Conservation (phyloP, 1,284 basidiomycete species). For the Pterulicium gracile region DNA sequence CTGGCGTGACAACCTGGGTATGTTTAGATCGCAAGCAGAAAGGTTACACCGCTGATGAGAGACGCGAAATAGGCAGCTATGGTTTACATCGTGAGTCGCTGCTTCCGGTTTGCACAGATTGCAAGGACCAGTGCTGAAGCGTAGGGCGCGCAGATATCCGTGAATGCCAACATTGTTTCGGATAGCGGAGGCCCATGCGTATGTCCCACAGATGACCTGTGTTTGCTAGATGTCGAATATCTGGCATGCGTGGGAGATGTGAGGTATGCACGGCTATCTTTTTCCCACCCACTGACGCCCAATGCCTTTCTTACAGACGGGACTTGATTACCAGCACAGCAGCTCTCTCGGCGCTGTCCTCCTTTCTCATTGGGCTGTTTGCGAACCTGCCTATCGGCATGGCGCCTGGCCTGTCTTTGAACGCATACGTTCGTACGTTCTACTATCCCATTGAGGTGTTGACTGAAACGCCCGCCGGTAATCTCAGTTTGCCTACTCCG, state of each 20-base stretch:
- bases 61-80: slow-evolving; percentile 53
- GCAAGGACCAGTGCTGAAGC: slow-evolving; percentile 13
- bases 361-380: slow-evolving; percentile 26
- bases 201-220: slow-evolving; percentile 8
- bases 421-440: background rate
- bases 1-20: slow-evolving; percentile 72
- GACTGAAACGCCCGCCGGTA: background rate
- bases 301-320: background rate
- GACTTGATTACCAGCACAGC: slow-evolving; percentile 76
- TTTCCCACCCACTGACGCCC: background rate
- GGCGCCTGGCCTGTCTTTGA: slow-evolving; percentile 65
- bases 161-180: slow-evolving; percentile 72
- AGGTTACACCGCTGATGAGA: too few species aligned
- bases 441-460: background rate
- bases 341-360: slow-evolving; percentile 65
- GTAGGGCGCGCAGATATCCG: slow-evolving; percentile 52
- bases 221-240: slow-evolving; percentile 43
- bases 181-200: slow-evolving; percentile 77
- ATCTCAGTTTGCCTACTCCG: slow-evolving; percentile 75
- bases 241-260: slow-evolving; percentile 40
- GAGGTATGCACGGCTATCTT: background rate
- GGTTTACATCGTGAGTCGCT: slow-evolving; percentile 48
- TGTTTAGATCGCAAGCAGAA: too few species aligned
- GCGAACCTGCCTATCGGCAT: slow-evolving; percentile 1
- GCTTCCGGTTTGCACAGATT: background rate